Evolutionary conservation across 108 stramenopile genomes (phyloP).

Genomic region (Schizochytrium sp.): DNA sequence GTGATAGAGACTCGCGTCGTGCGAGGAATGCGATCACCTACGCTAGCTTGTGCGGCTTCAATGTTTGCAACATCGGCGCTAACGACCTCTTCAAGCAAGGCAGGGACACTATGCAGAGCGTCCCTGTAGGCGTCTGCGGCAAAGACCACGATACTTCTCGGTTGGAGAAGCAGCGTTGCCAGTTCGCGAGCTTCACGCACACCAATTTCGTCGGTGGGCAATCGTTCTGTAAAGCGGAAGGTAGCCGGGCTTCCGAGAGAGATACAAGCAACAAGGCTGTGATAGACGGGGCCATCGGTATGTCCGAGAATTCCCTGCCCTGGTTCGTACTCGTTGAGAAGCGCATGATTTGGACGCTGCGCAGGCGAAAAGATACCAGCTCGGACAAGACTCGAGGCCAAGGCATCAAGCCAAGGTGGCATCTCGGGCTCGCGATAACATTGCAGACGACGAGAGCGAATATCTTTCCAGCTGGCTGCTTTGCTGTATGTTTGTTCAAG

Average conservation of each 20-base stretch:
- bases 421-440: not conserved
- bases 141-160: not conserved
- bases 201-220: not conserved
- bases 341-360: constrained; percentile 36
- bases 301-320: constrained; percentile 43
- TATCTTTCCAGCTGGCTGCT: not conserved
- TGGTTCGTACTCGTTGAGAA: constrained; percentile 40
- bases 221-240: constrained; percentile 16
- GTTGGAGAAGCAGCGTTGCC: not conserved
- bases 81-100: not conserved
- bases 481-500: not conserved
- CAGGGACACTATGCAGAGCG: not conserved
- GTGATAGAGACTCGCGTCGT: not conserved
- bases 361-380: constrained; percentile 29
- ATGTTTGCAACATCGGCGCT: not conserved
- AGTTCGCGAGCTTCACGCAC: not conserved
- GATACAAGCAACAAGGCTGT: constrained; percentile 33
- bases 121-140: not conserved
- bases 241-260: constrained; percentile 27
- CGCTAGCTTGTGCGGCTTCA: not conserved
- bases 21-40: not conserved
- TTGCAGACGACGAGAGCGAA: not conserved
- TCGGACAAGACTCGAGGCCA: constrained; percentile 3
- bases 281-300: constrained; percentile 45
- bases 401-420: not conserved